These are phyloP conservation scores for Salisapilia sapeloensis DNA, from an alignment of 352 stramenopile species.

Conservation along the genomic window DNA sequence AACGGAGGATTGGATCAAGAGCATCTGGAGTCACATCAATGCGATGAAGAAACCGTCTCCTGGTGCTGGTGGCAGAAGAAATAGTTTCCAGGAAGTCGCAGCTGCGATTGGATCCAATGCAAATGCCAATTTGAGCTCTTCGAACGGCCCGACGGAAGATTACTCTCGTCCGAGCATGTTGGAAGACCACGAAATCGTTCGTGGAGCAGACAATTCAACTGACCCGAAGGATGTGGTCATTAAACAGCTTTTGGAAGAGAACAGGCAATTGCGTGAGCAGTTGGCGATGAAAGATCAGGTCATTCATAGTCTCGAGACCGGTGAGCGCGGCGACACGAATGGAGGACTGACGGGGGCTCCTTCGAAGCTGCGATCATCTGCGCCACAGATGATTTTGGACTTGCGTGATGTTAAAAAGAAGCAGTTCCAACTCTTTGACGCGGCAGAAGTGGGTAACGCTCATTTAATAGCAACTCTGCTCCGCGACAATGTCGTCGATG, in stretches of 20 bases:
- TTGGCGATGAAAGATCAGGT: constrained; percentile 68
- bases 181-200: constrained; percentile 75
- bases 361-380: constrained; percentile 24
- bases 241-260: constrained; percentile 75
- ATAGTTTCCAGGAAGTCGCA: constrained; percentile 42
- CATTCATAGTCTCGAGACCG: constrained; percentile 71
- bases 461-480: constrained; percentile 66
- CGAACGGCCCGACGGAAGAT: constrained; percentile 22
- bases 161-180: constrained; percentile 71
- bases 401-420: constrained; percentile 79
- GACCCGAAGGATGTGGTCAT: constrained; percentile 78
- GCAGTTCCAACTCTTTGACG: constrained; percentile 79
- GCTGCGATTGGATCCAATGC: constrained; percentile 4
- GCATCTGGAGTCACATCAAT: constrained; percentile 59
- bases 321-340: constrained; percentile 11
- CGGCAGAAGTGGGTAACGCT: constrained; percentile 68
- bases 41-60: constrained; percentile 29
- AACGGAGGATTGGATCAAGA: constrained; percentile 81
- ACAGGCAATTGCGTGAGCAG: constrained; percentile 56
- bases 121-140: constrained; percentile 8
- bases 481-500: constrained; percentile 69
- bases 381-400: constrained; percentile 70
- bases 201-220: constrained; percentile 53
- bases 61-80: constrained; percentile 4
- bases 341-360: constrained; percentile 4